Evolutionary conservation across 345 rosid species (phyloP), one percentile per base, ranked within the genome.

Genomic region (Eucalyptus marginata): DNA sequence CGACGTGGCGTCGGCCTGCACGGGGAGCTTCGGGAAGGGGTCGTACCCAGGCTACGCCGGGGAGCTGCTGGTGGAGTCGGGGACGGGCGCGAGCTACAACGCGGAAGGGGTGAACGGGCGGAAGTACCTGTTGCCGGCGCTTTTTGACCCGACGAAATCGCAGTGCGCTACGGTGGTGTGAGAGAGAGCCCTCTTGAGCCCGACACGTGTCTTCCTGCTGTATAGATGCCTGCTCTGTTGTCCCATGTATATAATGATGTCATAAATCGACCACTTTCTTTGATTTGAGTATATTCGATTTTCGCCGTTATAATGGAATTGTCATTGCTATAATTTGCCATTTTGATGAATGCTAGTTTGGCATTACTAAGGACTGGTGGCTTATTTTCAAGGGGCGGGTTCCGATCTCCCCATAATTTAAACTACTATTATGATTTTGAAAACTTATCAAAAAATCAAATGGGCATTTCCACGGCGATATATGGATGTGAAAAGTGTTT

Each of bases 41-140:
- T 92, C 94, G 13, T 91, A 89, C 87, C 94, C 92, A 13, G 95
- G 93, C 10, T 93, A 92, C 29, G 92, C 93, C 43, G 93, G 94
- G 47, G 89, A 93, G 59, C 83, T 93, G 8, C 86, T 90, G 62
- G 85, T 90, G 91, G 95, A 92, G 87, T 58, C 88, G 15, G 86
- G 80, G 87, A 88, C 87, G 5, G 92, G 93, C 27, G 93, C 88
- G 2, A 94, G 94, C 91, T 94, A 94, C 83, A 94, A 92, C 58
- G 91, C 91, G 36, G 56, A 50, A 16, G 95, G 93, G 47, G 88
- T 86, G 16, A 88, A 89, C 27, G 92, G 90, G 13, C 59, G 94
- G 62, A 92, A 93, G 90, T 93, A 89, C 58, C 90, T 94, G 54
- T 50, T 94, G 40, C 93, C 95, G 4, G 92, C 92, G 24, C 85